phyloP scores from a whole-genome alignment of 2,329 filamentous ascomycete genomes.

The Macroventuria anomochaeta region DNA sequence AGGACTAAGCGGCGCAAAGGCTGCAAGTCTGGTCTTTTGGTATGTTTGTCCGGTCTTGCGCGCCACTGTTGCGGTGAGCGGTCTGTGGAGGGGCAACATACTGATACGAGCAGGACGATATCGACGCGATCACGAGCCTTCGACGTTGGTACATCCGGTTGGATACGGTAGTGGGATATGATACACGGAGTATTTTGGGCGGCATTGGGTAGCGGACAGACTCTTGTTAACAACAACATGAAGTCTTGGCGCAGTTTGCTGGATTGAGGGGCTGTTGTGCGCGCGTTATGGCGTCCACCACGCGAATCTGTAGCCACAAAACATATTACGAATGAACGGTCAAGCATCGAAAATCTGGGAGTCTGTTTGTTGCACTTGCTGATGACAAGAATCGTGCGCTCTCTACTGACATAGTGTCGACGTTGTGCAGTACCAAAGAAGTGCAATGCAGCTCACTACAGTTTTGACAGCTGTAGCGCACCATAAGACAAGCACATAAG shows the following conservation, averaged over 20 bases:
- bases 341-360: background rate
- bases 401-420: too few species aligned
- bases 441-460: background rate
- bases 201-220: conserved; percentile 36
- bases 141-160: conserved; percentile 20
- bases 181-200: conserved; percentile 25
- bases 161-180: conserved; percentile 14
- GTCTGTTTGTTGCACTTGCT: background rate
- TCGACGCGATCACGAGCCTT: conserved; percentile 30
- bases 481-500: background rate
- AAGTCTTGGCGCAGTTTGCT: conserved; percentile 37
- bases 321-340: conserved; percentile 17
- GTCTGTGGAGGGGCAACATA: background rate
- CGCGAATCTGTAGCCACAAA: conserved; percentile 24
- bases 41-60: conserved; percentile 19
- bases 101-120: conserved; percentile 22
- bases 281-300: conserved; percentile 19
- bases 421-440: too few species aligned
- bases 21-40: conserved; percentile 24
- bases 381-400: background rate
- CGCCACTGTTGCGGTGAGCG: background rate
- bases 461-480: background rate
- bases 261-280: conserved; percentile 26
- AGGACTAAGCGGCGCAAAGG: conserved; percentile 54
- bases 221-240: conserved; percentile 15